Percentiles rank a stretch among this genome's conserved stretches.
Evolutionary conservation across 2,329 filamentous ascomycete species (phyloP).

Genomic region (Immersiporthe knoxdaviesiana): DNA sequence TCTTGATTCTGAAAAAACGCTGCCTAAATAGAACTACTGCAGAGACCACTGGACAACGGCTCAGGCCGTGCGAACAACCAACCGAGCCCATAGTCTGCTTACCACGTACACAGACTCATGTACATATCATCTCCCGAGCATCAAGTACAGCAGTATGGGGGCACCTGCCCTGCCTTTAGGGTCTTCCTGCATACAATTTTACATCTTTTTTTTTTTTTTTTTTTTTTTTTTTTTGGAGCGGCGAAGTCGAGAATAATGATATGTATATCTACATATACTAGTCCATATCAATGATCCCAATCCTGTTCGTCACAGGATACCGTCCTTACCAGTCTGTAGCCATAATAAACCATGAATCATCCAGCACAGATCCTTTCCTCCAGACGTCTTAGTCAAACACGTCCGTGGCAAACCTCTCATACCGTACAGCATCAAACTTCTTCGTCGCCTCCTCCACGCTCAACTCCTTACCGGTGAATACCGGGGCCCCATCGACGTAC

Average conservation of each 20-base stretch:
- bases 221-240: too few relatives aligned
- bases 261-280: neutral
- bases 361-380: neutral
- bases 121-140: neutral
- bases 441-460: slow-evolving; percentile 37
- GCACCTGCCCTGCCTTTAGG: neutral
- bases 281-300: neutral
- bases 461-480: slow-evolving; percentile 34
- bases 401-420: slow-evolving; percentile 62
- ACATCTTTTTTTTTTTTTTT: too few relatives aligned
- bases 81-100: neutral
- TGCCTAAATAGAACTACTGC: neutral
- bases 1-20: neutral
- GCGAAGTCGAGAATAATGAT: neutral
- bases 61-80: neutral
- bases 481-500: slow-evolving; percentile 39
- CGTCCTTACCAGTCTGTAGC: neutral
- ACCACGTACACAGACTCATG: neutral
- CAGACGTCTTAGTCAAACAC: slow-evolving; percentile 54
- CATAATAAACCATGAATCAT: neutral
- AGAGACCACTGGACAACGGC: neutral
- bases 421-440: slow-evolving; percentile 55
- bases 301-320: neutral
- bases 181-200: too few relatives aligned
- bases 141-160: too few relatives aligned